Evolutionary conservation across 1,139 yeast species (phyloP).

Genomic region (Hyphopichia fennica): DNA sequence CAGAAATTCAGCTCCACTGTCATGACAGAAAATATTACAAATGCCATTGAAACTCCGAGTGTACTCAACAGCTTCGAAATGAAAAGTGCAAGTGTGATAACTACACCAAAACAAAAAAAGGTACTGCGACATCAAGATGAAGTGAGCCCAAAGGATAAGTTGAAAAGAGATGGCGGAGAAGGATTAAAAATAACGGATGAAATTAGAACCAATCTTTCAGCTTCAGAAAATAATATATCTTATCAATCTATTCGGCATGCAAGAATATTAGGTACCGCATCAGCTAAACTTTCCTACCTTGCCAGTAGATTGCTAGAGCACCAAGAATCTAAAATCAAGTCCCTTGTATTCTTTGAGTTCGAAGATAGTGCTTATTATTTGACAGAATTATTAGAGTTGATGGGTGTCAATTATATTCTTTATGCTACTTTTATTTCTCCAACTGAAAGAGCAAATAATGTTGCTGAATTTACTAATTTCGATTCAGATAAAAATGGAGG

Average conservation of each 20-base stretch:
- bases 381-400: conserved; percentile 60
- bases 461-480: conserved; percentile 50
- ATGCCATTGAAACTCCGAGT: conserved; percentile 10
- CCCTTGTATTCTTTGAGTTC: conserved; percentile 67
- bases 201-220: conserved; percentile 13
- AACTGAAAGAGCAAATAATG: conserved; percentile 50
- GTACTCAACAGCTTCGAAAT: neutral
- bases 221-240: conserved; percentile 13
- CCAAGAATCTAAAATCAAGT: conserved; percentile 45
- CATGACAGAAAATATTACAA: conserved; percentile 13
- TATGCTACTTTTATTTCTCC: conserved; percentile 62
- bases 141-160: conserved; percentile 8
- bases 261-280: conserved; percentile 54
- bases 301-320: conserved; percentile 54
- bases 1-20: conserved; percentile 16
- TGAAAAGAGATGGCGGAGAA: conserved; percentile 17
- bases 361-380: conserved; percentile 71
- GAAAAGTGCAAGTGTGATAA: neutral
- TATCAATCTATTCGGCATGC: conserved; percentile 31
- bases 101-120: conserved; percentile 4
- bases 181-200: conserved; percentile 20
- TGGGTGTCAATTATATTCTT: conserved; percentile 60
- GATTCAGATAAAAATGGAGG: conserved; percentile 41
- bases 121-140: conserved; percentile 3
- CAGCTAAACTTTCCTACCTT: conserved; percentile 61